These are phyloP conservation scores for Vigna angularis DNA, from an alignment of 306 rosid genomes.

Conservation along the genomic window DNA sequence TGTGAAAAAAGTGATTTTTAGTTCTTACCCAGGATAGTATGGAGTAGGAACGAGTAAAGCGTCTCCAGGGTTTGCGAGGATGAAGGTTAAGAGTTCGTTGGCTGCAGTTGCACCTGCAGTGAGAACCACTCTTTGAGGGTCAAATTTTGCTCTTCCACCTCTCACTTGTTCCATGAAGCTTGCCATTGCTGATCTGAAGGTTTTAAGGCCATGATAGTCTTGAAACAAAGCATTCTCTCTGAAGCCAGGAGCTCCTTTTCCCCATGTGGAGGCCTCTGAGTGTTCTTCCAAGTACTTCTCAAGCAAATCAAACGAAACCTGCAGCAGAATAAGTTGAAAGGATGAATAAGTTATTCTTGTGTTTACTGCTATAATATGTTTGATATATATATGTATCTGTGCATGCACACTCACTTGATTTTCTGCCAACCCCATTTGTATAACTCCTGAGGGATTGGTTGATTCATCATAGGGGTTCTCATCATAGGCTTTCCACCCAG, in stretches of 20 bases:
- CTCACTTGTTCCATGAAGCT: constrained; percentile 86
- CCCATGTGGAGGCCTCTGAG: constrained; percentile 62
- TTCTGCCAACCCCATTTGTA: constrained; percentile 95
- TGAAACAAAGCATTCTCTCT: constrained; percentile 94
- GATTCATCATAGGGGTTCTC: constrained; percentile 79
- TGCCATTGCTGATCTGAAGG: constrained; percentile 90
- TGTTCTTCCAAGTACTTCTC: constrained; percentile 75
- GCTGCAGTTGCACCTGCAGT: constrained; percentile 99
- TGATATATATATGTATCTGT: no score
- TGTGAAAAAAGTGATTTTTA: not conserved
- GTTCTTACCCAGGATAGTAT: constrained; percentile 87
- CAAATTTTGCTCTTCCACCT: constrained; percentile 76
- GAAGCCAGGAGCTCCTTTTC: constrained; percentile 64
- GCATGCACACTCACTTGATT: constrained; percentile 73
- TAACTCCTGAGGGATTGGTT: constrained; percentile 74
- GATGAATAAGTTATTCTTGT: not conserved
- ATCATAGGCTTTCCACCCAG: constrained; percentile 96
- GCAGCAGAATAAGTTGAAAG: not conserved
- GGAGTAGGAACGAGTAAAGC: constrained; percentile 93
- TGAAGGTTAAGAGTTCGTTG: constrained; percentile 88
- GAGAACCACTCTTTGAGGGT: constrained; percentile 71
- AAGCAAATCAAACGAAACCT: constrained; percentile 93
- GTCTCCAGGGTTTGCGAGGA: constrained; percentile 88
- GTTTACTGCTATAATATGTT: not conserved
- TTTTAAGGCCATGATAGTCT: constrained; percentile 87